These are phyloP conservation scores for Passalora sequoiae DNA, from an alignment of 2,329 filamentous ascomycete genomes.

Conservation along the genomic window DNA sequence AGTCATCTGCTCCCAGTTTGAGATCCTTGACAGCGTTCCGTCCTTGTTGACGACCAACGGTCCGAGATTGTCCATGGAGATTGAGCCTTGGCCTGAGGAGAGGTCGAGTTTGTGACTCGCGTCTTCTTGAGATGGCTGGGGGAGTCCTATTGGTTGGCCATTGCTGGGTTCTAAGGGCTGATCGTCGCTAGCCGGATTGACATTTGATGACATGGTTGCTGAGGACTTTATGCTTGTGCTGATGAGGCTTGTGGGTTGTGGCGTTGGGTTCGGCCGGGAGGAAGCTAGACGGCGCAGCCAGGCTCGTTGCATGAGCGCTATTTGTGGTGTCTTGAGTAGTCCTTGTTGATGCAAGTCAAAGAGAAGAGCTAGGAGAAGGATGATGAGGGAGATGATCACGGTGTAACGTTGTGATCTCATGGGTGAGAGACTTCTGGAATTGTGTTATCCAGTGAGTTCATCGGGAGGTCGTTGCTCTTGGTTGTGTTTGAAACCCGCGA, in stretches of 20 bases:
- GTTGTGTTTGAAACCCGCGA: neutral
- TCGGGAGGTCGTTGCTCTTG: neutral
- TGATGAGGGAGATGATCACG: neutral
- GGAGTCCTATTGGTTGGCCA: conserved; percentile 18
- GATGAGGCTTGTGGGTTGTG: neutral
- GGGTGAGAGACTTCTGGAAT: neutral
- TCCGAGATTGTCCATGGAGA: conserved; percentile 63
- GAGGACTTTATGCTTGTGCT: neutral
- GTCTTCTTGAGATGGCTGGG: conserved; percentile 20
- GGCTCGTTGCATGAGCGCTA: neutral
- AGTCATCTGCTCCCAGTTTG: conserved; percentile 69
- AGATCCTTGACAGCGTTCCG: conserved; percentile 64
- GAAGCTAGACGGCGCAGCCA: neutral
- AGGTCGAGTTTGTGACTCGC: conserved; percentile 35
- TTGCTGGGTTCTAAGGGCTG: neutral
- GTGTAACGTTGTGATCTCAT: neutral
- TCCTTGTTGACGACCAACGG: conserved; percentile 70
- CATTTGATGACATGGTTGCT: neutral
- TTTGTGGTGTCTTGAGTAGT: neutral
- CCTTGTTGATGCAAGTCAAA: neutral
- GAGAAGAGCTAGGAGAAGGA: neutral
- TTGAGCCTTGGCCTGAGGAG: conserved; percentile 32
- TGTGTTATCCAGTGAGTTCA: neutral
- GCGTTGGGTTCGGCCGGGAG: neutral
- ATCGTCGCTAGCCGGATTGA: neutral